Evolutionary conservation across 768 basidiomycete genomes (phyloP).

Genomic region (Leucocoprinus leucothites): DNA sequence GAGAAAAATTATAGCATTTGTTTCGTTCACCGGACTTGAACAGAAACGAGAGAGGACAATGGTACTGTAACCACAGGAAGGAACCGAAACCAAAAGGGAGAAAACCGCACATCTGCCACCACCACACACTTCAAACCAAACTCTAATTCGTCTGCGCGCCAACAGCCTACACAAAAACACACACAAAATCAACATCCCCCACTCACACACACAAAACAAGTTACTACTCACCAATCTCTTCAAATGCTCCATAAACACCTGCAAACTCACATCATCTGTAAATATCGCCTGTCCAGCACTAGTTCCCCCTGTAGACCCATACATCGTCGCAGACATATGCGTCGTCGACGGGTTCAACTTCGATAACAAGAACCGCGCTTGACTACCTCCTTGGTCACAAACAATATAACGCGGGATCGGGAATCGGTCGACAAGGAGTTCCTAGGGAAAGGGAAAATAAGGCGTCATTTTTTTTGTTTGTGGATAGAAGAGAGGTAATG

Average conservation of each 20-base stretch:
- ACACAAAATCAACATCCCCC: not conserved
- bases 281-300: conserved; percentile 89
- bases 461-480: not conserved
- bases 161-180: conserved; percentile 21
- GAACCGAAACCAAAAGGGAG: not conserved
- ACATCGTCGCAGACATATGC: conserved; percentile 91
- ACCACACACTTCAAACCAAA: not conserved
- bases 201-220: not conserved
- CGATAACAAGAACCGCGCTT: conserved; percentile 95
- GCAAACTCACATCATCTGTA: conserved; percentile 97
- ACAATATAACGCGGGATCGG: conserved; percentile 98
- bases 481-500: not conserved
- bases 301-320: conserved; percentile 69
- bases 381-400: conserved; percentile 95
- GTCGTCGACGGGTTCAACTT: conserved; percentile 98
- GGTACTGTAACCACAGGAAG: not conserved
- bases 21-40: not conserved
- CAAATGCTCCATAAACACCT: conserved; percentile 97
- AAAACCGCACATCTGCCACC: not conserved
- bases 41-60: not conserved
- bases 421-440: conserved; percentile 91
- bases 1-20: conserved; percentile 5
- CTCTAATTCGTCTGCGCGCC: conserved; percentile 28
- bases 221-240: conserved; percentile 81
- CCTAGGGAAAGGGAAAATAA: conserved; percentile 42